Conservation (phyloP, 1,284 basidiomycete genomes). For the Megacollybia platyphylla region DNA sequence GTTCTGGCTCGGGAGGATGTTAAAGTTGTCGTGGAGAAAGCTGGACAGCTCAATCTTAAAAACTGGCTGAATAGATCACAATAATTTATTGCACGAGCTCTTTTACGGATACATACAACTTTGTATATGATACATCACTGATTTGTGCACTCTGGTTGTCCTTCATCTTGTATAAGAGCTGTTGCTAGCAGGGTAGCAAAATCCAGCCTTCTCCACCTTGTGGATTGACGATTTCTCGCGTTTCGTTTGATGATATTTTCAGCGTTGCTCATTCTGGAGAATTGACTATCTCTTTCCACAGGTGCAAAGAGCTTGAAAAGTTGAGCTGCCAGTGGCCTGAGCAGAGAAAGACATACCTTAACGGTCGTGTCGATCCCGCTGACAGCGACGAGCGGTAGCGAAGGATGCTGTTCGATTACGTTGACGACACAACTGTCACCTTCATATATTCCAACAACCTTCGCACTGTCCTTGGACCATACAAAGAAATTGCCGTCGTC, state of each 20-base stretch:
- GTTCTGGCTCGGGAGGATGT: conserved; percentile 42
- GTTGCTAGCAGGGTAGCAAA: conserved; percentile 4
- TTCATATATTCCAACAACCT: conserved; percentile 68
- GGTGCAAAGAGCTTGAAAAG: conserved; percentile 58
- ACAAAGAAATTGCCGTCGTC: conserved; percentile 84
- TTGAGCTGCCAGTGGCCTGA: conserved; percentile 3
- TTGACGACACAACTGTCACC: conserved; percentile 81
- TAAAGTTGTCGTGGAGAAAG: conserved; percentile 50
- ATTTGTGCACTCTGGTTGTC: background rate
- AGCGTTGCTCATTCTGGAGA: conserved; percentile 40
- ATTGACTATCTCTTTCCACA: conserved; percentile 25
- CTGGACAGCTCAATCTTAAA: conserved; percentile 57
- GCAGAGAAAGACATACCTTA: conserved; percentile 41
- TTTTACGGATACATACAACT: too few relatives aligned
- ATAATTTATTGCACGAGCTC: too few relatives aligned
- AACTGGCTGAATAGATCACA: conserved; percentile 54
- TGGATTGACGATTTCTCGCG: conserved; percentile 11
- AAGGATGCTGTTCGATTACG: conserved; percentile 78
- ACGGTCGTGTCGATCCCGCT: conserved; percentile 85
- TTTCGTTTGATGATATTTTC: conserved; percentile 45
- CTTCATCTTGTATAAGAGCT: background rate
- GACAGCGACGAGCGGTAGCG: conserved; percentile 68
- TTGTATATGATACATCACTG: background rate
- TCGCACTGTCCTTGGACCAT: conserved; percentile 64
- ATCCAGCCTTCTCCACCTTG: conserved; percentile 3